These are phyloP conservation scores for Chionographis japonica DNA, from an alignment of 106 monocot genomes.

Conservation along the genomic window DNA sequence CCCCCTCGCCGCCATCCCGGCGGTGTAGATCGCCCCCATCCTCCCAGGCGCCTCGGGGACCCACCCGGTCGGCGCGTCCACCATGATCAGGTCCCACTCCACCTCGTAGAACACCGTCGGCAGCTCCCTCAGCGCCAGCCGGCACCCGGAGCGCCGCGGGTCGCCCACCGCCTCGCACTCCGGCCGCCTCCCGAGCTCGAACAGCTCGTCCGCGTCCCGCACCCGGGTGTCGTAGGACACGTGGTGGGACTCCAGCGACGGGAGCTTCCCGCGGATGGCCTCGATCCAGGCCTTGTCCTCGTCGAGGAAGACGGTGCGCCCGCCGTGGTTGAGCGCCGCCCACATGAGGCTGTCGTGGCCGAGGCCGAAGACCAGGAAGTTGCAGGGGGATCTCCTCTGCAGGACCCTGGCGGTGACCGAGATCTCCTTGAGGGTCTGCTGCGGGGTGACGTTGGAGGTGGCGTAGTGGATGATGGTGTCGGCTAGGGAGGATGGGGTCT, in stretches of 20 bases:
- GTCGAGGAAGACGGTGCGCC: slow-evolving; percentile 85
- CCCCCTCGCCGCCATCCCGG: slow-evolving; percentile 75
- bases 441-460: slow-evolving; percentile 51
- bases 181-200: slow-evolving; percentile 18
- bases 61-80: slow-evolving; percentile 88
- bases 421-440: slow-evolving; percentile 58
- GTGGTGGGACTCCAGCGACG: slow-evolving; percentile 57
- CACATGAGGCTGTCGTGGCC: slow-evolving; percentile 89
- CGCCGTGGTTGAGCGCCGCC: slow-evolving; percentile 81
- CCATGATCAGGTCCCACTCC: slow-evolving; percentile 96
- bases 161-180: slow-evolving; percentile 45
- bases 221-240: slow-evolving; percentile 58
- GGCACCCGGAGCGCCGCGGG: slow-evolving; percentile 31
- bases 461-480: slow-evolving; percentile 54
- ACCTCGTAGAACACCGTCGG: slow-evolving; percentile 49
- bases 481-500: slow-evolving; percentile 46
- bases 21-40: slow-evolving; percentile 91
- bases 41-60: slow-evolving; percentile 71
- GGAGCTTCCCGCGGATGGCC: slow-evolving; percentile 26
- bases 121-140: slow-evolving; percentile 48
- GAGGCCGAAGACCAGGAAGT: slow-evolving; percentile 85
- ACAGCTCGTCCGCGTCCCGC: slow-evolving; percentile 51
- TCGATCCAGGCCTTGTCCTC: slow-evolving; percentile 73
- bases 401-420: slow-evolving; percentile 45
- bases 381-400: slow-evolving; percentile 60